These are phyloP conservation scores for Prunus mira DNA, from an alignment of 306 rosid species.

Conservation along the genomic window DNA sequence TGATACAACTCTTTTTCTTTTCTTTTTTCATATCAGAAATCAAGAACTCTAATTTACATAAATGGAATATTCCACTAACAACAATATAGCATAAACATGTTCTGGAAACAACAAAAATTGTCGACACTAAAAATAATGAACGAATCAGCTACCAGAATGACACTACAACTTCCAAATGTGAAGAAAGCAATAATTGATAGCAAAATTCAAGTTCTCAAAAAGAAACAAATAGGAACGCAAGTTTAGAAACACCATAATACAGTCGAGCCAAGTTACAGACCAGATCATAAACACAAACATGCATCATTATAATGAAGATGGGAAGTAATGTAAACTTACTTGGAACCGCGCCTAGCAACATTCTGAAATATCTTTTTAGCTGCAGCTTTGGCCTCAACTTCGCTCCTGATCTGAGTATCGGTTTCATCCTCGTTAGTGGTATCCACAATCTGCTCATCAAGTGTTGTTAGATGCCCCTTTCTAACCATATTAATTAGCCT, in stretches of 20 bases:
- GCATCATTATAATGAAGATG: background rate
- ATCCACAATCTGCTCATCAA: constrained; percentile 62
- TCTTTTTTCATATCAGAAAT: background rate
- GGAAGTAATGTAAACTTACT: constrained; percentile 36
- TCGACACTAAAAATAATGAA: background rate
- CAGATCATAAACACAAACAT: background rate
- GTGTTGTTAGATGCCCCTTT: constrained; percentile 60
- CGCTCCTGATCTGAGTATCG: constrained; percentile 59
- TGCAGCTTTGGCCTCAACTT: constrained; percentile 73
- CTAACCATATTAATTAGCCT: constrained; percentile 73
- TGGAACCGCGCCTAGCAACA: constrained; percentile 68
- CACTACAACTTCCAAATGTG: background rate
- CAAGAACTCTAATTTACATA: background rate
- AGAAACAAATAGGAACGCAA: background rate
- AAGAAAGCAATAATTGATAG: background rate
- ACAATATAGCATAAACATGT: background rate
- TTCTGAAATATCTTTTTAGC: constrained; percentile 81
- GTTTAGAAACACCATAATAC: background rate
- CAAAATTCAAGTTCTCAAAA: background rate
- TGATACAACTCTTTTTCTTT: too few relatives aligned
- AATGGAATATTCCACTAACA: background rate
- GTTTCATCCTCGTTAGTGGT: constrained; percentile 44
- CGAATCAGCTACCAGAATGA: background rate
- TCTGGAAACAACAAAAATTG: background rate
- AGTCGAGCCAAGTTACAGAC: background rate